Percentiles rank a stretch among this genome's conserved stretches.
Conservation (phyloP, 192 early-diverging fungal genomes). For the Podila verticillata region DNA sequence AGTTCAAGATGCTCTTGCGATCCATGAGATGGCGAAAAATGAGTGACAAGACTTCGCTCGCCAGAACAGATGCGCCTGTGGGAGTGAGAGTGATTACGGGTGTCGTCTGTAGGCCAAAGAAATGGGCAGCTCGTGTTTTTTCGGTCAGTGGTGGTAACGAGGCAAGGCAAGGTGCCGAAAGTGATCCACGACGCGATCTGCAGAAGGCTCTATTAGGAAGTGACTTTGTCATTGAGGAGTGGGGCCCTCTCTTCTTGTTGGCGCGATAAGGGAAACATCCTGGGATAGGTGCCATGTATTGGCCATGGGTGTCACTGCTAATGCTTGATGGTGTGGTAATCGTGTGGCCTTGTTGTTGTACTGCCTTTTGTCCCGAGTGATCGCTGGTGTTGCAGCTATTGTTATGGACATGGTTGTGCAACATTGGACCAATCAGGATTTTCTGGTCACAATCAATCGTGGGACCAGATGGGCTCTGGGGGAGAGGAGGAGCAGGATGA, state of each 20-base stretch:
- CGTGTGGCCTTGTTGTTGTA: too few relatives aligned
- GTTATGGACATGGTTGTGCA: too few relatives aligned
- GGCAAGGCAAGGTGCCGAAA: conserved; percentile 10
- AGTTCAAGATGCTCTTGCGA: conserved; percentile 39
- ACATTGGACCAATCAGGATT: too few relatives aligned
- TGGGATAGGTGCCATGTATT: too few relatives aligned
- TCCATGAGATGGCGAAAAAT: conserved; percentile 42
- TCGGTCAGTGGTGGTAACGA: neutral
- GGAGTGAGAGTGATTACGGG: neutral
- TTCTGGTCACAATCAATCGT: too few relatives aligned
- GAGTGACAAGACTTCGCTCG: conserved; percentile 21
- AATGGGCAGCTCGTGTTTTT: neutral
- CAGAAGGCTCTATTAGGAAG: neutral
- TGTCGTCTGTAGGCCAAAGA: conserved; percentile 1
- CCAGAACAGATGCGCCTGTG: conserved; percentile 9
- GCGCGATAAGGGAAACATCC: neutral
- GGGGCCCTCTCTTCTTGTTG: neutral
- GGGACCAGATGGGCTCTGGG: too few relatives aligned
- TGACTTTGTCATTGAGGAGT: neutral
- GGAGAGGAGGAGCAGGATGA: neutral
- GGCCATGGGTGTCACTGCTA: too few relatives aligned
- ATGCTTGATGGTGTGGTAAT: too few relatives aligned
- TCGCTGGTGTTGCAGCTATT: too few relatives aligned
- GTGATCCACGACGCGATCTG: conserved; percentile 9
- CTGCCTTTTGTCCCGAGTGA: too few relatives aligned